phyloP scores from a whole-genome alignment of 2,329 filamentous ascomycete species.

The Ilyonectria destructans region DNA sequence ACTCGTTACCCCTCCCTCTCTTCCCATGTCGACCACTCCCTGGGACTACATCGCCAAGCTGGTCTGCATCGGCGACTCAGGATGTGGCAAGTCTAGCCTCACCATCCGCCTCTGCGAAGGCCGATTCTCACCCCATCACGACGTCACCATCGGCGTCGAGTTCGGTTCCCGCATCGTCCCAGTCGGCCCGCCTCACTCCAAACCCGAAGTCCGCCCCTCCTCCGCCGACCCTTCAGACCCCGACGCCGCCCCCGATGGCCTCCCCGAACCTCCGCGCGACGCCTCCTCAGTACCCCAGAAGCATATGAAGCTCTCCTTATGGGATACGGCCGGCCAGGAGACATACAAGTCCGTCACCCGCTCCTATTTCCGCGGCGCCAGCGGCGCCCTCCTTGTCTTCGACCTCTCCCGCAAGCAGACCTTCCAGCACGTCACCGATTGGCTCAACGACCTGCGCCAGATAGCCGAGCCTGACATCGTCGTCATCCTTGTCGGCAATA shows the following conservation, averaged over 20 bases:
- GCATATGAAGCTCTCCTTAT: constrained; percentile 94
- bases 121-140: constrained; percentile 93
- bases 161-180: constrained; percentile 95
- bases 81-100: constrained; percentile 94
- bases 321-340: constrained; percentile 98
- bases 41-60: constrained; percentile 99
- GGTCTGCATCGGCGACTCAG: constrained; percentile 96
- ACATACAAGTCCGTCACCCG: constrained; percentile 97
- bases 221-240: constrained; percentile 36
- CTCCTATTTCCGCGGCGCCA: constrained; percentile 90
- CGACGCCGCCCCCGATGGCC: constrained; percentile 55
- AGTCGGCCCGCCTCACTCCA: constrained; percentile 84
- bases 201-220: constrained; percentile 54
- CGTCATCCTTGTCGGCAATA: constrained; percentile 95
- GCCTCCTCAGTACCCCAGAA: constrained; percentile 66
- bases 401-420: constrained; percentile 91
- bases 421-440: constrained; percentile 90
- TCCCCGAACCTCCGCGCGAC: constrained; percentile 69
- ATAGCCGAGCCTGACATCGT: constrained; percentile 98
- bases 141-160: constrained; percentile 97
- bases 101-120: constrained; percentile 97
- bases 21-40: constrained; percentile 74
- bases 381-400: constrained; percentile 86
- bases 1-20: constrained; percentile 18
- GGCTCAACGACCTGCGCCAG: constrained; percentile 93